Base-by-base conservation (phyloP, 805 yeast genomes). In the Saccharomycopsis sp. region DNA sequence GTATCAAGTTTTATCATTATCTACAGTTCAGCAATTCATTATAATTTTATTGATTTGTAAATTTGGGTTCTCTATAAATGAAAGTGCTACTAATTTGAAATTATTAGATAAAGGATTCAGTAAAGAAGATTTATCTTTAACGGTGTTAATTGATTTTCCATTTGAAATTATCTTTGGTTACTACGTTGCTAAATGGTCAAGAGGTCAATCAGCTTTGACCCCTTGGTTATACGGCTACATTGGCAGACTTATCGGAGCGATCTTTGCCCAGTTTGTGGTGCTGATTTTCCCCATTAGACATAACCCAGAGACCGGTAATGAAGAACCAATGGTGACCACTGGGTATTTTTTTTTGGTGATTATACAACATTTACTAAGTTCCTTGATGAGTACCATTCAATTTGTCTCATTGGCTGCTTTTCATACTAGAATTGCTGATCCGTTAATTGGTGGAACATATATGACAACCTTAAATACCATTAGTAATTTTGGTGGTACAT, bases 391-490 rank as follows among this genome's bases (percentile, higher is more conserved):
- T 4, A 92, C 98, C 0, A 79, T 92, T 42, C 97, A 89, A 60
- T 89, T 92, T 62, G 97, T 92, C 15, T 82, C 94, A 1, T 76
- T 92, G 32, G 81, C 87, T 54, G 94, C 97, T 0, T 92, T 92
- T 67, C 96, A 89, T 61, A 89, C 96, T 2, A 77, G 79, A 51
- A 83, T 92, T 40, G 95, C 98, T 2, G 98, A 92, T 56, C 97
- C 98, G 0, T 61, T 77, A 15, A 84, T 92, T 52, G 98, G 98
- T 14, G 98, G 98, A 1, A 92, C 98, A 0, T 92, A 92, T 58
- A 89, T 92, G 97, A 92, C 98, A 0, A 79, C 95, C 1, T 66
- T 92, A 44, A 92, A 92, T 59, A 92, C 98, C 0, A 66, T 92
- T 36, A 76, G 94, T 31, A 92, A 92, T 57, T 69, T 89, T 43